A percentile compares a stretch with the other conserved stretches of the same genome.
Conservation (phyloP, 345 rosid species). For the Cardamine chenopodiifolia region DNA sequence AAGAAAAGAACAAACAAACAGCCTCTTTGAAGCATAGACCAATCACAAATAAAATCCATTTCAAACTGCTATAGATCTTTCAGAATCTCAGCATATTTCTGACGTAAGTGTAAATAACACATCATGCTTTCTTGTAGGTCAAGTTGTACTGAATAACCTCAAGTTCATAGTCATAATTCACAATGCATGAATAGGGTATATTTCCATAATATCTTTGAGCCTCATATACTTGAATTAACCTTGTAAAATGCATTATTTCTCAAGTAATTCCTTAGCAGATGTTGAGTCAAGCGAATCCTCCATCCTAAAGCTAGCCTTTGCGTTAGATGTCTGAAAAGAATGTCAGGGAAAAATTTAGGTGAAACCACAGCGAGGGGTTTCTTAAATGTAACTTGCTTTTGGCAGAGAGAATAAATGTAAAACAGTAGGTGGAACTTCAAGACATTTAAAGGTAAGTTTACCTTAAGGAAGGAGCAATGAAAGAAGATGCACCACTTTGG, state of each 20-base stretch:
- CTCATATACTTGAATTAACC: constrained; percentile 51
- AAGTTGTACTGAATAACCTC: constrained; percentile 8
- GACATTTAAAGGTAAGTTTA: constrained; percentile 31
- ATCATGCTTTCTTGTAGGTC: constrained; percentile 13
- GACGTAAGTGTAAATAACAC: background rate
- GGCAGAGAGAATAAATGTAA: background rate
- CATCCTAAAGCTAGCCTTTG: constrained; percentile 89
- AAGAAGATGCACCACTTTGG: constrained; percentile 95
- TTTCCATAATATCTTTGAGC: constrained; percentile 6
- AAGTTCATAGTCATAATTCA: constrained; percentile 15
- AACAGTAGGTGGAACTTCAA: background rate
- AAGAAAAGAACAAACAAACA: constrained; percentile 8
- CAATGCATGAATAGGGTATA: background rate
- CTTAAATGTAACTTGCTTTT: constrained; percentile 6
- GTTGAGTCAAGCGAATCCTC: constrained; percentile 92
- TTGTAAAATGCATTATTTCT: constrained; percentile 95
- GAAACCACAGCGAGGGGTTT: constrained; percentile 5
- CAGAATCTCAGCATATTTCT: constrained; percentile 4
- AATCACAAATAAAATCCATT: background rate
- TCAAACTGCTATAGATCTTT: background rate
- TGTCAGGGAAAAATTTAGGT: constrained; percentile 5
- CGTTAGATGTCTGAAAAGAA: constrained; percentile 70
- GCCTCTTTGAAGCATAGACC: constrained; percentile 17
- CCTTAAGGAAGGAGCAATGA: constrained; percentile 95
- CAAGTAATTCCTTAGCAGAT: constrained; percentile 81